Conservation (phyloP, 805 yeast species). For the Pichia rugopelliculosa region DNA sequence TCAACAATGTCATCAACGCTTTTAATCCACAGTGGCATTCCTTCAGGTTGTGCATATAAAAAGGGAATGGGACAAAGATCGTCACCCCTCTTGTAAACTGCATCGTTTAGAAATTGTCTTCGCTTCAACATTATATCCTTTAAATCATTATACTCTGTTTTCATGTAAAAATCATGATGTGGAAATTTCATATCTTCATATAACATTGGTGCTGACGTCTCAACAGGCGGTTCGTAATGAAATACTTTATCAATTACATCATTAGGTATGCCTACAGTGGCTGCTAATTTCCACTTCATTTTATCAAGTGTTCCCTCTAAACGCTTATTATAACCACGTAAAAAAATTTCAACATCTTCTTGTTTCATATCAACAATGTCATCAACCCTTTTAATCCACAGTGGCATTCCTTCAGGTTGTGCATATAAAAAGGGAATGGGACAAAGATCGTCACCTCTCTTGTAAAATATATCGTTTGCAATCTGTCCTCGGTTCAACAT, state of each 20-base stretch:
- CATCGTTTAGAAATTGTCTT: too few species aligned
- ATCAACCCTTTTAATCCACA: neutral
- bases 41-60: neutral
- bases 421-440: neutral
- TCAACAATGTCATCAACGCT: neutral
- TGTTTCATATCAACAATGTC: neutral
- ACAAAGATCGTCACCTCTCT: too few species aligned
- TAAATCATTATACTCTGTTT: too few species aligned
- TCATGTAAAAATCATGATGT: too few species aligned
- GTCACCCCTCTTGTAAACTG: too few species aligned
- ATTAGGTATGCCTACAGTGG: neutral
- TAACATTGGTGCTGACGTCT: too few species aligned
- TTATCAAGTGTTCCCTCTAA: neutral
- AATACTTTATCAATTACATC: too few species aligned
- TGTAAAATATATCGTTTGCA: too few species aligned
- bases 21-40: neutral
- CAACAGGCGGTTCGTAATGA: too few species aligned
- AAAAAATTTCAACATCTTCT: neutral
- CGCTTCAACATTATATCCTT: too few species aligned
- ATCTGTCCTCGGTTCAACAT: too few species aligned
- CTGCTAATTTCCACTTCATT: neutral
- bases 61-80: neutral
- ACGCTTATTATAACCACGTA: neutral
- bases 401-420: neutral
- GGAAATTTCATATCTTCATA: too few species aligned